Base-by-base conservation (phyloP, 2,329 filamentous ascomycete species). In the Fusarium luffae region DNA sequence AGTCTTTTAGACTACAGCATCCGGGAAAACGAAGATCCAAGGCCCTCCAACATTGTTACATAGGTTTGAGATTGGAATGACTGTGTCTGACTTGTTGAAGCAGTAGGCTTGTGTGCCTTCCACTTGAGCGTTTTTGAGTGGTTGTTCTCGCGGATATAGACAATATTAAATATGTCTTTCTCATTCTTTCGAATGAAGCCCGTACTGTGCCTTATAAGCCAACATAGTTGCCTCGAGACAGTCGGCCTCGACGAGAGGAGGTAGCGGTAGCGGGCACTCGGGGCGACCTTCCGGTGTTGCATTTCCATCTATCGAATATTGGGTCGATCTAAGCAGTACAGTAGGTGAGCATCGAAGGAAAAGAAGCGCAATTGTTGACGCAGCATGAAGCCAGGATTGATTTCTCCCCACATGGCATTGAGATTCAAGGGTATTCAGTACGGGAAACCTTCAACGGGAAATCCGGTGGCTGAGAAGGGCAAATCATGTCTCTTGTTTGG, bases 11-110 rank as follows among this genome's bases (percentile, higher is more conserved):
- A 37, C 37, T 43, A 23, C 40, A 59, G 14, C 21, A 50, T 12
- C 42, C 57, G 61, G 71, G 62, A 65, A 69, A 71, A 68, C 43
- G 57, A 65, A 69, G 46, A 74, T 67, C 59, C 64, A 54, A 66
- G 28, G 18, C 37, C 63, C 47, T n/a, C 63, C 63, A 58, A 62
- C 49, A 9, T 30, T 63, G n/a, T 28, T 34, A 16, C 18, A 30
- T 27, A 46, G 23, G 46, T 11, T 37, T 23, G 32, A 25, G 21
- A 30, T 25, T 19, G 23, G 23, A 21, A 37, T 37, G 34, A 37
- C 18, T 37, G 34, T 34, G 32, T 34, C 32, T 34, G 14, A 34
- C 32, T 34, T 34, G 14, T 16, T 16, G 14, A 18, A 34, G 32
- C 7, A 18, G 32, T 34, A 14, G 32, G 7, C 4, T 34, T 34